Evolutionary conservation across 2,329 filamentous ascomycete genomes (phyloP).

Genomic region (Trichoderma aggressivum): DNA sequence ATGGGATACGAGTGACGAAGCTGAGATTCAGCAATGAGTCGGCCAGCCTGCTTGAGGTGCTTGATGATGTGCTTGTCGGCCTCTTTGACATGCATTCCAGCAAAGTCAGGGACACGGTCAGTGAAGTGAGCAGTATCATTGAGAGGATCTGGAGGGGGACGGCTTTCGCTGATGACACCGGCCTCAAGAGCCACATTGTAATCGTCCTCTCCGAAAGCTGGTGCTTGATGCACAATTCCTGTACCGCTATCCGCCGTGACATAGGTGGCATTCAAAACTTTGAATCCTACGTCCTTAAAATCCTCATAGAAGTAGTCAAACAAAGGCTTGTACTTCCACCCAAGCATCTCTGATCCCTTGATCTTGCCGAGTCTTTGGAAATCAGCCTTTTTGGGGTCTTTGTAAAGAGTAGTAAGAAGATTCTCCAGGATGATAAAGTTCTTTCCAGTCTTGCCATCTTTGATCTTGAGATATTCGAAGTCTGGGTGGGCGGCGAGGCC

Average conservation of each 20-base stretch:
- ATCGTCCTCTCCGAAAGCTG: constrained; percentile 94
- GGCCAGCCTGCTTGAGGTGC: constrained; percentile 71
- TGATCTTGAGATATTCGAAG: constrained; percentile 83
- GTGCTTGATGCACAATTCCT: constrained; percentile 90
- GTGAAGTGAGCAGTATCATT: constrained; percentile 80
- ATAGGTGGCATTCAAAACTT: constrained; percentile 77
- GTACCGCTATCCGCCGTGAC: constrained; percentile 88
- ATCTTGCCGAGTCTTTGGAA: constrained; percentile 78
- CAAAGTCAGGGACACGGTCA: constrained; percentile 72
- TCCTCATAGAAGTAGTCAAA: constrained; percentile 89
- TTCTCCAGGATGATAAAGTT: constrained; percentile 83
- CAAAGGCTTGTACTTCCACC: constrained; percentile 83
- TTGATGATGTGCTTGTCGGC: constrained; percentile 95
- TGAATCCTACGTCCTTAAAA: constrained; percentile 82
- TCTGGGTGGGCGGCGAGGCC: constrained; percentile 74
- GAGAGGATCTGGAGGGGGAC: constrained; percentile 86
- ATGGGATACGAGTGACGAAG: constrained; percentile 90
- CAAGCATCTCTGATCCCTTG: constrained; percentile 79
- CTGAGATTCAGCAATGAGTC: constrained; percentile 80
- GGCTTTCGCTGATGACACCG: constrained; percentile 73
- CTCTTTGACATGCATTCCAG: constrained; percentile 82
- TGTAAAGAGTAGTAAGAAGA: constrained; percentile 79
- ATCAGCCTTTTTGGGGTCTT: constrained; percentile 93
- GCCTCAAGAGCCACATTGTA: constrained; percentile 75
- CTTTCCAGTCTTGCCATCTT: constrained; percentile 77